phyloP scores from a whole-genome alignment of 805 yeast genomes.

The Zygosaccharomyces pseudorouxii region DNA sequence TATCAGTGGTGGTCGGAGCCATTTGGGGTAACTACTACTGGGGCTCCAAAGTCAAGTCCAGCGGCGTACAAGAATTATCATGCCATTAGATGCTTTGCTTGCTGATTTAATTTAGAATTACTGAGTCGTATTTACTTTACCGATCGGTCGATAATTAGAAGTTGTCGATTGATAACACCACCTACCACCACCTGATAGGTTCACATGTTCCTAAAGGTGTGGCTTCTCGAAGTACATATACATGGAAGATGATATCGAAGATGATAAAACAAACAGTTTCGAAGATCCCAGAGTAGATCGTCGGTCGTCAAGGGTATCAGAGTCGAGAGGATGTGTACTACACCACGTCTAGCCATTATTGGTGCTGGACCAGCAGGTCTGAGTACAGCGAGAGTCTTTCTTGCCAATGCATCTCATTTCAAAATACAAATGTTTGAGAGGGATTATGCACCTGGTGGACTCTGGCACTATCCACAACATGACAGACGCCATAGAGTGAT shows the following conservation, averaged over 20 bases:
- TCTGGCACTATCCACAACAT: slow-evolving; percentile 58
- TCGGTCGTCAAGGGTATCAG: background rate
- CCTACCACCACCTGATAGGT: background rate
- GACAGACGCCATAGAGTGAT: slow-evolving; percentile 40
- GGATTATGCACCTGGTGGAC: slow-evolving; percentile 62
- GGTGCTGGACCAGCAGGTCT: slow-evolving; percentile 80
- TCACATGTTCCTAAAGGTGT: background rate
- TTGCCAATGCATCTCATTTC: slow-evolving; percentile 45
- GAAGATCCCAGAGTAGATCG: background rate
- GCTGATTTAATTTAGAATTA: background rate
- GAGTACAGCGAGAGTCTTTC: slow-evolving; percentile 58
- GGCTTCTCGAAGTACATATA: background rate
- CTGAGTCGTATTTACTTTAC: background rate
- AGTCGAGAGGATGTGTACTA: background rate
- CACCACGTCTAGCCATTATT: slow-evolving; percentile 49
- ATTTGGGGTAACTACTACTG: slow-evolving; percentile 62
- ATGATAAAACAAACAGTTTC: background rate
- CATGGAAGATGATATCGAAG: background rate
- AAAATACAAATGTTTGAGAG: slow-evolving; percentile 57
- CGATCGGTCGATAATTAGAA: background rate
- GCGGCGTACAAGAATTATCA: slow-evolving; percentile 16
- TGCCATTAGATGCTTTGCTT: slow-evolving; percentile 20
- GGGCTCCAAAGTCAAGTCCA: slow-evolving; percentile 35
- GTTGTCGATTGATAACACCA: slow-evolving; percentile 1
- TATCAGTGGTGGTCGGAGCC: slow-evolving; percentile 69